These are phyloP conservation scores for Kodamaea kaohsiungensis DNA, from an alignment of 805 yeast species.

Conservation along the genomic window DNA sequence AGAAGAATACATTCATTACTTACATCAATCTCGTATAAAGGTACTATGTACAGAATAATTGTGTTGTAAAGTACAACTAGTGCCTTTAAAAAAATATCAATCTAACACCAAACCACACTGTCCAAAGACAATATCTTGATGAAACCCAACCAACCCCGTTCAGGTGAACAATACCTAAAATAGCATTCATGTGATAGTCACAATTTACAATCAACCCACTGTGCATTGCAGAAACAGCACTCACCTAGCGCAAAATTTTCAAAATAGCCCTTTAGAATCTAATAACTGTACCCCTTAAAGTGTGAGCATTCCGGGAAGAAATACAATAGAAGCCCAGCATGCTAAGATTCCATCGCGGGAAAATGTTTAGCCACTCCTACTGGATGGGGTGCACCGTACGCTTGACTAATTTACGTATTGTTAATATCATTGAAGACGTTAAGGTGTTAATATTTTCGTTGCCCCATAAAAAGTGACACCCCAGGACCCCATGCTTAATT, in stretches of 20 bases:
- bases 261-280: not conserved
- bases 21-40: too few relatives aligned
- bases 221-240: not conserved
- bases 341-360: not conserved
- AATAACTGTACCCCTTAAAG: not conserved
- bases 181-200: not conserved
- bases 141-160: not conserved
- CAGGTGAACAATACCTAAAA: not conserved
- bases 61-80: too few relatives aligned
- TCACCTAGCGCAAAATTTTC: not conserved
- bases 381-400: not conserved
- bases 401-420: not conserved
- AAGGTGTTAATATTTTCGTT: not conserved
- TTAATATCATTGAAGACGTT: not conserved
- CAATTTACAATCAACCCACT: not conserved
- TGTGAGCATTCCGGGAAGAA: not conserved
- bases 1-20: too few relatives aligned
- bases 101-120: too few relatives aligned
- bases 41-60: too few relatives aligned
- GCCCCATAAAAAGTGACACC: not conserved
- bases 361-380: not conserved
- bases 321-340: not conserved
- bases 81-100: too few relatives aligned
- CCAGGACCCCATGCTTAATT: not conserved
- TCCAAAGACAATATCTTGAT: too few relatives aligned